phyloP scores from a whole-genome alignment of 2,329 filamentous ascomycete genomes.

The Huntiella bhutanensis region DNA sequence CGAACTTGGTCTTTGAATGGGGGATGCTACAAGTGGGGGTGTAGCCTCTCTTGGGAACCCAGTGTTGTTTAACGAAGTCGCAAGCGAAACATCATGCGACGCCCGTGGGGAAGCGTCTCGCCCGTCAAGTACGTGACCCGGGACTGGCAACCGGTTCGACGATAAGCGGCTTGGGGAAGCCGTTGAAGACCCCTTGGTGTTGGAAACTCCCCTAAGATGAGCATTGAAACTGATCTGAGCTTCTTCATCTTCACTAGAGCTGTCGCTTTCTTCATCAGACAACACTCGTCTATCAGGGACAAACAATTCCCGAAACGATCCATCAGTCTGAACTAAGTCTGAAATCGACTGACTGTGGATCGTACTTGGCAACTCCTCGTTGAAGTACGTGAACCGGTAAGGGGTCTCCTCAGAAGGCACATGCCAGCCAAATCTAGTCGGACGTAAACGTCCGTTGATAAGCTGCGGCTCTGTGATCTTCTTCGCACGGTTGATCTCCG shows the following conservation, averaged over 20 bases:
- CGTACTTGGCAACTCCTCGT: conserved; percentile 87
- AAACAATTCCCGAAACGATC: conserved; percentile 73
- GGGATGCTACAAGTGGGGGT: background rate
- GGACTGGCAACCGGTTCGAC: background rate
- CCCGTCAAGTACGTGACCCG: background rate
- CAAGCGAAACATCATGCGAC: no score
- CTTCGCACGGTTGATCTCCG: conserved; percentile 66
- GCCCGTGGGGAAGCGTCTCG: no score
- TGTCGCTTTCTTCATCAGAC: conserved; percentile 51
- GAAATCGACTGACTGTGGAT: conserved; percentile 93
- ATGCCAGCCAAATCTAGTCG: conserved; percentile 66
- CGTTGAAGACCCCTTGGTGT: conserved; percentile 3
- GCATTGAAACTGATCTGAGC: conserved; percentile 11
- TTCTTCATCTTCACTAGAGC: conserved; percentile 7
- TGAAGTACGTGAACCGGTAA: conserved; percentile 96
- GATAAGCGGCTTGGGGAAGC: background rate
- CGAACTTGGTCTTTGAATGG: conserved; percentile 9
- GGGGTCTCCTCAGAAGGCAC: conserved; percentile 74
- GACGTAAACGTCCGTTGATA: conserved; percentile 72
- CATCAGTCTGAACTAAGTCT: conserved; percentile 70
- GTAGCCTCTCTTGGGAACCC: background rate
- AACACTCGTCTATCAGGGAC: conserved; percentile 66
- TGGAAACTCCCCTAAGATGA: conserved; percentile 8
- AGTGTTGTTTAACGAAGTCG: no score
- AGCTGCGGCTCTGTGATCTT: conserved; percentile 87